Evolutionary conservation across 768 basidiomycete genomes (phyloP).

Genomic region (Naganishia vishniacii): DNA sequence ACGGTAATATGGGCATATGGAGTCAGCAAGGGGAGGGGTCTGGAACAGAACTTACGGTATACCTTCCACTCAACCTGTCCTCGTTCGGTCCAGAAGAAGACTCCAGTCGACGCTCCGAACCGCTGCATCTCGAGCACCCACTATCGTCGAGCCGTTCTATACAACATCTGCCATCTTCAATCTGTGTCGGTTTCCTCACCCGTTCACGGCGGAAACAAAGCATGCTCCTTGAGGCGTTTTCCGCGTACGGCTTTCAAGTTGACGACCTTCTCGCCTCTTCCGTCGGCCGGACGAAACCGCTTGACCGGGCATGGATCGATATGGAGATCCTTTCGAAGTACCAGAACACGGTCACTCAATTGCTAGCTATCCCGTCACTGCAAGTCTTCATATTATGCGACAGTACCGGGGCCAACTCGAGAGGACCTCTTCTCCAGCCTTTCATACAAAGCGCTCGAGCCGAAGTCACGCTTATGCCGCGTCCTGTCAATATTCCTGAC

Average conservation of each 20-base stretch:
- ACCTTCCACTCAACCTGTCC: constrained; percentile 13
- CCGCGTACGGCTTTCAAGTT: constrained; percentile 12
- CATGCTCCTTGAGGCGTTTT: constrained; percentile 4
- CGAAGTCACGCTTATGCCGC: constrained; percentile 17
- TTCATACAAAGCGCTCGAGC: background rate
- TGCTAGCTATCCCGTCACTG: constrained; percentile 3
- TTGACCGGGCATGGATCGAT: constrained; percentile 19
- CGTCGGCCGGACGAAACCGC: background rate
- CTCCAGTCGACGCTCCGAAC: background rate
- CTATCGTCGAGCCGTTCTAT: background rate
- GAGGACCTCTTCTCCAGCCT: background rate
- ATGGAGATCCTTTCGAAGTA: background rate
- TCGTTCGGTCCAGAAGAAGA: background rate
- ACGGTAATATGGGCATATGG: constrained; percentile 24
- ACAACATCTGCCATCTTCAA: background rate
- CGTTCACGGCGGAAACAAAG: constrained; percentile 4
- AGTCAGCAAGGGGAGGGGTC: constrained; percentile 21
- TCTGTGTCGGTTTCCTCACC: constrained; percentile 4
- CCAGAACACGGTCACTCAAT: background rate
- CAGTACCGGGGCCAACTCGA: background rate
- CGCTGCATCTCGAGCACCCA: constrained; percentile 3
- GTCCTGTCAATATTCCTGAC: constrained; percentile 15
- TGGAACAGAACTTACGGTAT: constrained; percentile 18
- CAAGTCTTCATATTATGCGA: constrained; percentile 19
- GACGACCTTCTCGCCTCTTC: constrained; percentile 1